Base-by-base conservation (phyloP, 179 eudicot species). In the Silene coronaria region DNA sequence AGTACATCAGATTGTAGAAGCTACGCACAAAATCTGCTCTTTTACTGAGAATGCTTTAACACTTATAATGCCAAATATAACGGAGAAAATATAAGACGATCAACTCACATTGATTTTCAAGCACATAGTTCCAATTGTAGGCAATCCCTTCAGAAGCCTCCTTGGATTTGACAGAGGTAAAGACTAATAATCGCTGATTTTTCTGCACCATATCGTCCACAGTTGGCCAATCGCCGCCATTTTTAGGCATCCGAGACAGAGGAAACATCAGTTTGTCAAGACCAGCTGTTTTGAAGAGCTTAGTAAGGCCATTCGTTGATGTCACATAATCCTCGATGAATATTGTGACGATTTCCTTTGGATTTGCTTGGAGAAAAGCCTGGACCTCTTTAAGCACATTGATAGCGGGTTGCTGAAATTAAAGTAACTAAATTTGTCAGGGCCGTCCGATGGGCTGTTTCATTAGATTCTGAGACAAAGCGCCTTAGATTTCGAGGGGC, bases 121-220 rank as follows among this genome's bases (percentile, higher is more conserved):
- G 87, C 53, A 90, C 62, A 69, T 92, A 90, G 27, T 81, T 90
- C 99, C 99, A 92, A 22, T 88, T 85, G 72, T 95, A 90, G 17
- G 99, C 99, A 79, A 95, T 95, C 70, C 90, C 95, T 89, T 95
- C 99, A 38, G 91, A 80, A 53, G 91, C 83, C 79, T 95, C 97
- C 82, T 95, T 95, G 5, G 91, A 80, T 59, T 91, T 80, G 67
- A 84, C 76, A 23, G 97, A 92, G 65, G 91, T 88, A 73, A 94
- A 95, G 21, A 92, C 96, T 10, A 95, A 80, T 70, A 95, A 60
- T 38, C 99, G 91, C 79, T 92, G 95, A 80, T 95, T 92, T 69
- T 83, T 80, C 65, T 68, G 73, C 72, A 87, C 85, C 99, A 95
- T 95, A 74, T 92, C 97, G 84, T 87, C 96, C 14, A 95, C 90